phyloP scores from a whole-genome alignment of 73 alveolate genomes.

The Paramecium primaurelia region DNA sequence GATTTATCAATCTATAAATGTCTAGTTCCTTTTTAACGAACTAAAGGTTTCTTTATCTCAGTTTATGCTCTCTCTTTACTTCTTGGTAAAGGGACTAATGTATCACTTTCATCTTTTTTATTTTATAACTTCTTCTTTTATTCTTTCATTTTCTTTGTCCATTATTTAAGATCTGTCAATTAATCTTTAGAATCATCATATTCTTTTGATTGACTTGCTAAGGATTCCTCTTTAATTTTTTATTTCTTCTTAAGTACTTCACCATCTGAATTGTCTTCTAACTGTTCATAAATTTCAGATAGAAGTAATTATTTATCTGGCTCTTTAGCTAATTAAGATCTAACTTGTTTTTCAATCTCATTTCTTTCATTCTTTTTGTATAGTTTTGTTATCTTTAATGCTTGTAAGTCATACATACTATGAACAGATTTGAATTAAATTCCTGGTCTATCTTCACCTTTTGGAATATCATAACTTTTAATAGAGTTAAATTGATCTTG shows the following conservation, averaged over 20 bases:
- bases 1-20: background rate
- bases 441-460: background rate
- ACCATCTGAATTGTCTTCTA: background rate
- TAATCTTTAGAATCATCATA: background rate
- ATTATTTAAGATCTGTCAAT: background rate
- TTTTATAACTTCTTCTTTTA: background rate
- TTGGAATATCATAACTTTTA: background rate
- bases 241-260: background rate
- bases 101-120: background rate
- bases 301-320: background rate
- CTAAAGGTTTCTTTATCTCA: background rate
- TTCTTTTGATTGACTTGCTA: background rate
- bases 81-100: background rate
- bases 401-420: conserved; percentile 13
- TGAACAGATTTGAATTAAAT: background rate
- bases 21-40: background rate
- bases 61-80: background rate
- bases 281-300: background rate
- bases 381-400: background rate
- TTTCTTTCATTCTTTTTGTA: background rate
- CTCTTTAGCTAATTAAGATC: background rate
- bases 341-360: background rate
- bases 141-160: background rate
- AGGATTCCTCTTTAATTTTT: background rate
- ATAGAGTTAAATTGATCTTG: conserved; percentile 3